Conservation (phyloP, 1,284 basidiomycete genomes). For the Leccinum insigne region DNA sequence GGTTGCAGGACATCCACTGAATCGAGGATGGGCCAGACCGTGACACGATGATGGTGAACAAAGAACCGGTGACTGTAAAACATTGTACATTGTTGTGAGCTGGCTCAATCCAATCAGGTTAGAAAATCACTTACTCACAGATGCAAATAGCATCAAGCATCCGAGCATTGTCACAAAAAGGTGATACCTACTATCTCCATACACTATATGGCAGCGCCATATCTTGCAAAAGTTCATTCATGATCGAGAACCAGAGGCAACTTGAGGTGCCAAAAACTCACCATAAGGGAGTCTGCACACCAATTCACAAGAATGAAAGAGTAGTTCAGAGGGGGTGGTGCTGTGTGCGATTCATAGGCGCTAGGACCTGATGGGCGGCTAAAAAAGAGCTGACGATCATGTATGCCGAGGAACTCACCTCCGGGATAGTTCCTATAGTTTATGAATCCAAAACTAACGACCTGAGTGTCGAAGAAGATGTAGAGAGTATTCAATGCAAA, state of each 20-base stretch:
- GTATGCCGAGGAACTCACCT: constrained; percentile 19
- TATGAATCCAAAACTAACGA: constrained; percentile 36
- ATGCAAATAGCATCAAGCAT: constrained; percentile 23
- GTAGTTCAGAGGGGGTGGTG: background rate
- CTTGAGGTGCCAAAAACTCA: constrained; percentile 12
- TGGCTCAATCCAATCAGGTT: background rate
- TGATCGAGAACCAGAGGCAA: background rate
- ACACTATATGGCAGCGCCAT: constrained; percentile 37
- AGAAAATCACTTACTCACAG: constrained; percentile 21
- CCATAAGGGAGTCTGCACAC: constrained; percentile 35
- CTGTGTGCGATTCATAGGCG: background rate
- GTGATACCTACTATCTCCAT: constrained; percentile 30
- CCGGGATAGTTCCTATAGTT: constrained; percentile 37
- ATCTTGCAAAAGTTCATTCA: constrained; percentile 24
- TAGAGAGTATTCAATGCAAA: constrained; percentile 36
- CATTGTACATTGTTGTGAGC: background rate
- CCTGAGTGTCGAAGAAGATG: constrained; percentile 22
- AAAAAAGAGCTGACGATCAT: background rate
- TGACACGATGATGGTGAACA: constrained; percentile 32
- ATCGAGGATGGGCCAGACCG: constrained; percentile 13
- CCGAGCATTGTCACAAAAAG: constrained; percentile 18
- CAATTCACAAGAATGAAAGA: background rate
- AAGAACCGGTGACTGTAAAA: constrained; percentile 27
- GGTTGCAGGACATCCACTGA: constrained; percentile 32
- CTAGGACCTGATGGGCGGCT: background rate